A percentile compares a stretch with the other conserved stretches of the same genome.
phyloP scores from a whole-genome alignment of 306 rosid genomes.

The Pueraria montana region DNA sequence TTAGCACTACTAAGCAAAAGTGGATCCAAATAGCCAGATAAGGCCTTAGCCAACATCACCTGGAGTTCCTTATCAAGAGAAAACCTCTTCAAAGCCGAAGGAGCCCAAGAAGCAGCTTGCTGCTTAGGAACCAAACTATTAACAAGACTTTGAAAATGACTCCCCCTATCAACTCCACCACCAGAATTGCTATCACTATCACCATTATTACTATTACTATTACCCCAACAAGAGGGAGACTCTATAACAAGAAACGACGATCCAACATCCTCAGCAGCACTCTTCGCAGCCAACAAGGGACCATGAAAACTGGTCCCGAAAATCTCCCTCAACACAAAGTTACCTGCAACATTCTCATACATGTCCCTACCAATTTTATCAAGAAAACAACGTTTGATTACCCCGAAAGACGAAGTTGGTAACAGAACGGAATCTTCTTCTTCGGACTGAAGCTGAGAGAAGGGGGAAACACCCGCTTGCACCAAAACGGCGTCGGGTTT shows the following conservation, averaged over 20 bases:
- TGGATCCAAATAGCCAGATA: constrained; percentile 58
- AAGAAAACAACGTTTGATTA: constrained; percentile 68
- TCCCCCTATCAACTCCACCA: constrained; percentile 47
- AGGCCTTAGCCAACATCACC: constrained; percentile 52
- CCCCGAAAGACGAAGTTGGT: constrained; percentile 76
- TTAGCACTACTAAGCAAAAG: constrained; percentile 39
- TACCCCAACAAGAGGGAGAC: constrained; percentile 50
- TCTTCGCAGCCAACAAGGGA: constrained; percentile 72
- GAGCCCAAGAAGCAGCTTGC: constrained; percentile 53
- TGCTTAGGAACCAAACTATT: constrained; percentile 71
- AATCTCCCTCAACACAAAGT: constrained; percentile 70
- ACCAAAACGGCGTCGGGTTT: constrained; percentile 82
- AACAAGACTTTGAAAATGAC: constrained; percentile 54
- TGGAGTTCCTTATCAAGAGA: constrained; percentile 54
- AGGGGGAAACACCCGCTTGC: constrained; percentile 57
- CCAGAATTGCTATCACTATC: constrained; percentile 7
- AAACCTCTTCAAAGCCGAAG: constrained; percentile 51
- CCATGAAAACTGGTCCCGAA: constrained; percentile 81
- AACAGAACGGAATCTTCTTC: constrained; percentile 54
- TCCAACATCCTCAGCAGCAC: constrained; percentile 71
- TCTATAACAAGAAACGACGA: constrained; percentile 70
- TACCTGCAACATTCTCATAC: constrained; percentile 70
- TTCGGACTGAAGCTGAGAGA: constrained; percentile 50
- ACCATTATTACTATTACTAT: background rate
- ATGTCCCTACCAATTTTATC: constrained; percentile 73